Evolutionary conservation across 2,329 filamentous ascomycete genomes (phyloP).

Genomic region (Aspergillus quadricinctus): DNA sequence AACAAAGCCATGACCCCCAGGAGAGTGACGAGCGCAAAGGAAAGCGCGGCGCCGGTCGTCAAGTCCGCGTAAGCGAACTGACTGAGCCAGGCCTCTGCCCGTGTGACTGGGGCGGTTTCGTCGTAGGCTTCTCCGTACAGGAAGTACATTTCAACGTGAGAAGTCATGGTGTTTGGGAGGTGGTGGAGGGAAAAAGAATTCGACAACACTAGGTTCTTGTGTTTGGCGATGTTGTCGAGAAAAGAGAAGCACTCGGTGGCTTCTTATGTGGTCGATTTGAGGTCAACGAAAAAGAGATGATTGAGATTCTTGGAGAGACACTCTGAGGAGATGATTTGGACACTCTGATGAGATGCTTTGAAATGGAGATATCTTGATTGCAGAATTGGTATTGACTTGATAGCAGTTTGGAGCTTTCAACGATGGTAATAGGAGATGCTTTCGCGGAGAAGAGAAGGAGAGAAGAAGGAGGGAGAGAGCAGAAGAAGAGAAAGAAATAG

Average conservation of each 20-base stretch:
- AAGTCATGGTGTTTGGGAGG: constrained; percentile 10
- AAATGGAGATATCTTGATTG: too few relatives aligned
- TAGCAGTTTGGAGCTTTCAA: not conserved
- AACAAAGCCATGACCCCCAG: not conserved
- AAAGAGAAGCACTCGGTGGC: too few relatives aligned
- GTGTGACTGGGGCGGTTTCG: not conserved
- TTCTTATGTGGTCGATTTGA: too few relatives aligned
- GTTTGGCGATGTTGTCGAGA: too few relatives aligned
- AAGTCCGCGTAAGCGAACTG: constrained; percentile 8
- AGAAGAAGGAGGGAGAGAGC: not conserved
- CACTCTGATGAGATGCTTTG: too few relatives aligned
- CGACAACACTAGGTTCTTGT: too few relatives aligned
- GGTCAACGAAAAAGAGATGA: too few relatives aligned
- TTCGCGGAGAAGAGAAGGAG: not conserved
- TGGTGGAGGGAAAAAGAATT: not conserved
- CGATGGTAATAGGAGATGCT: not conserved
- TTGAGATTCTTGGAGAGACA: too few relatives aligned
- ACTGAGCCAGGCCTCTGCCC: constrained; percentile 1
- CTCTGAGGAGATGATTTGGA: too few relatives aligned
- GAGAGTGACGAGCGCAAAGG: constrained; percentile 7
- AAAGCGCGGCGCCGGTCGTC: constrained; percentile 4
- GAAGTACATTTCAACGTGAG: constrained; percentile 11
- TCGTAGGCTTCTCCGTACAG: constrained; percentile 11
- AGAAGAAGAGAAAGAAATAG: not conserved
- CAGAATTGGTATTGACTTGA: too few relatives aligned